phyloP scores from a whole-genome alignment of 2,329 filamentous ascomycete genomes.

The Fonsecaea pedrosoi region DNA sequence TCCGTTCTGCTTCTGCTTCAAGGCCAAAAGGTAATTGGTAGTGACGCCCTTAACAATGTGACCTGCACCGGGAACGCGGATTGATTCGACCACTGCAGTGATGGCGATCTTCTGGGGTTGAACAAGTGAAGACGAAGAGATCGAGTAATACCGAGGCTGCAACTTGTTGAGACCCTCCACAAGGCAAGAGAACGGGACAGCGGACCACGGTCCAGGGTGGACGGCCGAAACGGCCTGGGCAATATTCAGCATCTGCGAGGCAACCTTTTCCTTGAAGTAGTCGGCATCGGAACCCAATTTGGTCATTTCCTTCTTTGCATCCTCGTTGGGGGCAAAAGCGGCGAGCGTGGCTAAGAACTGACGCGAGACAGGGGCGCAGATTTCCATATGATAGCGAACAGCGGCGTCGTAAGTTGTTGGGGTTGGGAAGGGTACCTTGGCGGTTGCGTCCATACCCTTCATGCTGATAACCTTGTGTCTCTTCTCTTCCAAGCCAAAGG shows the following conservation, averaged over 20 bases:
- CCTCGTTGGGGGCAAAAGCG: slow-evolving; percentile 85
- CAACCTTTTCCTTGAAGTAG: slow-evolving; percentile 88
- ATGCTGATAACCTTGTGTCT: slow-evolving; percentile 82
- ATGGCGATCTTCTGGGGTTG: slow-evolving; percentile 95
- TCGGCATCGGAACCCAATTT: slow-evolving; percentile 92
- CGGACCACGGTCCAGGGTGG: slow-evolving; percentile 76
- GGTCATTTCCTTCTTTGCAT: slow-evolving; percentile 83
- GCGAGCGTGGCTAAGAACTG: slow-evolving; percentile 89
- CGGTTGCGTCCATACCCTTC: slow-evolving; percentile 90
- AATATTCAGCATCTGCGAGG: slow-evolving; percentile 84
- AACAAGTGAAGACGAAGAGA: slow-evolving; percentile 93
- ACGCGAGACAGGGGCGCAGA: slow-evolving; percentile 92
- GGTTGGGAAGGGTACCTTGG: slow-evolving; percentile 96
- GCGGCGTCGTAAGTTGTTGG: slow-evolving; percentile 96
- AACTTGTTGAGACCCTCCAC: slow-evolving; percentile 94
- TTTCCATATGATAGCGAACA: slow-evolving; percentile 94
- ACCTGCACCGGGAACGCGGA: slow-evolving; percentile 75
- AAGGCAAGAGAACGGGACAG: slow-evolving; percentile 90
- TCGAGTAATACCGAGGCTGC: slow-evolving; percentile 98
- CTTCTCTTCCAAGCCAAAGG: slow-evolving; percentile 78
- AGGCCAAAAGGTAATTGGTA: slow-evolving; percentile 92
- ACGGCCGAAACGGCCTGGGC: slow-evolving; percentile 79
- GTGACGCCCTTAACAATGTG: slow-evolving; percentile 90
- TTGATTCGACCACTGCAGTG: slow-evolving; percentile 90
- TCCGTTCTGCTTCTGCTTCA: slow-evolving; percentile 96